Percentiles rank a stretch among this genome's conserved stretches.
Conservation (phyloP, 2,329 filamentous ascomycete species). For the Clarireedia homoeocarpa region DNA sequence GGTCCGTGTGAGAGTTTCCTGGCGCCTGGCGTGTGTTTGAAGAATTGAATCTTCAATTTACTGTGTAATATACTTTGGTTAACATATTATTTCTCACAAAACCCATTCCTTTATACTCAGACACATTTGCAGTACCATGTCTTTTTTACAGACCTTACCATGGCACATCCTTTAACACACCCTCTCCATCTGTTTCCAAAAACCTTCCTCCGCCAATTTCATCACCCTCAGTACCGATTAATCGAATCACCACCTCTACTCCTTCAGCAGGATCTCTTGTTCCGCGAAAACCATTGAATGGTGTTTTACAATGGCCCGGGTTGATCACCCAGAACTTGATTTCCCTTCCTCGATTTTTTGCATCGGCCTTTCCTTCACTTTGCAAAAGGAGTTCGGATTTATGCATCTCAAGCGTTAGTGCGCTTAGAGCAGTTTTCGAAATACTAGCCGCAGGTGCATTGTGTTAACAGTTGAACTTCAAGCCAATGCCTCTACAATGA, state of each 20-base stretch:
- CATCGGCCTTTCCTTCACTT: background rate
- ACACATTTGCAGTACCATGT: background rate
- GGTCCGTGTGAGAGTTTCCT: background rate
- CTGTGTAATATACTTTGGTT: background rate
- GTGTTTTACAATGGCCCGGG: conserved; percentile 24
- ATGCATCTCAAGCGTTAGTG: conserved; percentile 29
- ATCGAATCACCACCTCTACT: conserved; percentile 22
- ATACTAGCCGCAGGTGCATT: background rate
- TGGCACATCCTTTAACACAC: background rate
- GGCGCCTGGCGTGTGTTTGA: background rate
- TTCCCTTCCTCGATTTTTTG: conserved; percentile 5
- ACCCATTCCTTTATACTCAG: background rate
- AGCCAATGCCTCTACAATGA: background rate
- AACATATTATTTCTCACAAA: background rate
- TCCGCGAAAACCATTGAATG: conserved; percentile 21
- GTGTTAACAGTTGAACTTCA: background rate
- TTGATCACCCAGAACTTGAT: conserved; percentile 18
- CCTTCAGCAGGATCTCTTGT: conserved; percentile 22
- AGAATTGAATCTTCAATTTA: too few species aligned
- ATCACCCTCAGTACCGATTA: conserved; percentile 3
- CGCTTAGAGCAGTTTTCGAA: conserved; percentile 28
- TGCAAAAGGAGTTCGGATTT: conserved; percentile 10
- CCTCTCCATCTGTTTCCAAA: background rate
- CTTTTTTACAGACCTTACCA: background rate
- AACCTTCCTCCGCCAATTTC: background rate